A percentile compares a stretch with the other conserved stretches of the same genome.
These are phyloP conservation scores for Phytophthora ohioensis DNA, from an alignment of 352 stramenopile genomes.

Conservation along the genomic window DNA sequence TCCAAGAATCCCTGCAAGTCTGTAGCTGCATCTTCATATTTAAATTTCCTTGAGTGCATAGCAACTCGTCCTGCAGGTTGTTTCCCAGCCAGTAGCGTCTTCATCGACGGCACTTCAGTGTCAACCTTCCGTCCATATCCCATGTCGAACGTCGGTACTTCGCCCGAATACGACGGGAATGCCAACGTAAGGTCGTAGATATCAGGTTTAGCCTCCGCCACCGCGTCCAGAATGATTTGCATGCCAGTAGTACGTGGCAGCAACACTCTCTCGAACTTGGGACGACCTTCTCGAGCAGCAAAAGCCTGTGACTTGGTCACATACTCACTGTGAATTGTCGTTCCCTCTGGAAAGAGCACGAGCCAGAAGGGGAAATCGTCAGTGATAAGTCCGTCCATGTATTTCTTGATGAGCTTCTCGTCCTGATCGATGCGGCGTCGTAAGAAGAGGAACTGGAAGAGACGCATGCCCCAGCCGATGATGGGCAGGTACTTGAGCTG, in stretches of 20 bases:
- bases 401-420: constrained; percentile 72
- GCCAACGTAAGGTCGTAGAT: constrained; percentile 95
- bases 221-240: constrained; percentile 91
- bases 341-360: constrained; percentile 92
- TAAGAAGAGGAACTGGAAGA: constrained; percentile 94
- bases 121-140: constrained; percentile 87
- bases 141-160: constrained; percentile 91
- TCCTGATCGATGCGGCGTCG: constrained; percentile 84
- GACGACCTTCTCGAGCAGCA: constrained; percentile 67
- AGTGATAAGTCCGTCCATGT: constrained; percentile 78
- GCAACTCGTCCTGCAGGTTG: constrained; percentile 50
- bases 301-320: constrained; percentile 92
- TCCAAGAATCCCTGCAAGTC: constrained; percentile 77
- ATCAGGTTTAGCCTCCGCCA: constrained; percentile 86
- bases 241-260: constrained; percentile 93
- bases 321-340: constrained; percentile 90
- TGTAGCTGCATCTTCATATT: constrained; percentile 61
- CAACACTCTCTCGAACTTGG: constrained; percentile 92
- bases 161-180: constrained; percentile 84
- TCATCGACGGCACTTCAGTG: constrained; percentile 86
- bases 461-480: constrained; percentile 89
- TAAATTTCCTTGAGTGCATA: constrained; percentile 70
- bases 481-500: constrained; percentile 91
- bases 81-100: constrained; percentile 70
- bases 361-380: constrained; percentile 91